Evolutionary conservation across 306 rosid species (phyloP).

Genomic region (Acacia confusa): DNA sequence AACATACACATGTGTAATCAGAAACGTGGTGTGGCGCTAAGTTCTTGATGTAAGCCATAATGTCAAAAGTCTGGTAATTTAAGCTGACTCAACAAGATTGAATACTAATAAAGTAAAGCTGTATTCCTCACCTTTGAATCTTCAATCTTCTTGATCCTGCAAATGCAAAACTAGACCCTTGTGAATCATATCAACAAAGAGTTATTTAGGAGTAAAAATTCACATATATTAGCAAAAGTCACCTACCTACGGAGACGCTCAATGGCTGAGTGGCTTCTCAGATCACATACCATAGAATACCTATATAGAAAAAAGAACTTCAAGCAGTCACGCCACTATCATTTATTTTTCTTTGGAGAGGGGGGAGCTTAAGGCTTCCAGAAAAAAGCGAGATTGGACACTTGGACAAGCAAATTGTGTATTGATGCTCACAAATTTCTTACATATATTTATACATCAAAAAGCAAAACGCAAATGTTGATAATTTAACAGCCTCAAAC

Average conservation of each 20-base stretch:
- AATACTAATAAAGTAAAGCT: constrained; percentile 24
- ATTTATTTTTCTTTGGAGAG: not conserved
- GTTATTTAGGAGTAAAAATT: not conserved
- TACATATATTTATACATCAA: not conserved
- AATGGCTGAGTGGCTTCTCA: constrained; percentile 73
- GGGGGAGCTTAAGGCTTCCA: not conserved
- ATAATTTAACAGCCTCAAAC: not conserved
- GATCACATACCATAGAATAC: constrained; percentile 85
- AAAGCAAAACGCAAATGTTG: not conserved
- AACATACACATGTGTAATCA: not conserved
- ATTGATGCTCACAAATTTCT: constrained; percentile 1
- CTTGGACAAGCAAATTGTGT: not conserved
- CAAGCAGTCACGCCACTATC: not conserved
- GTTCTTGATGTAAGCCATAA: not conserved
- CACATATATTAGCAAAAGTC: not conserved
- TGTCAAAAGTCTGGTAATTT: constrained; percentile 9
- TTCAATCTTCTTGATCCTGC: constrained; percentile 91
- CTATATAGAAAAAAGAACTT: constrained; percentile 39
- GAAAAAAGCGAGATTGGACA: not conserved
- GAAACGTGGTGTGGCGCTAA: not conserved
- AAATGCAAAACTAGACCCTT: constrained; percentile 38
- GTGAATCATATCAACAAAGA: constrained; percentile 31
- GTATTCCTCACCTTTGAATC: constrained; percentile 65
- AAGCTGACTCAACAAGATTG: constrained; percentile 5
- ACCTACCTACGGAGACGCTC: constrained; percentile 89